Conservation (phyloP, 768 basidiomycete species). For the Chalciporus chontae region DNA sequence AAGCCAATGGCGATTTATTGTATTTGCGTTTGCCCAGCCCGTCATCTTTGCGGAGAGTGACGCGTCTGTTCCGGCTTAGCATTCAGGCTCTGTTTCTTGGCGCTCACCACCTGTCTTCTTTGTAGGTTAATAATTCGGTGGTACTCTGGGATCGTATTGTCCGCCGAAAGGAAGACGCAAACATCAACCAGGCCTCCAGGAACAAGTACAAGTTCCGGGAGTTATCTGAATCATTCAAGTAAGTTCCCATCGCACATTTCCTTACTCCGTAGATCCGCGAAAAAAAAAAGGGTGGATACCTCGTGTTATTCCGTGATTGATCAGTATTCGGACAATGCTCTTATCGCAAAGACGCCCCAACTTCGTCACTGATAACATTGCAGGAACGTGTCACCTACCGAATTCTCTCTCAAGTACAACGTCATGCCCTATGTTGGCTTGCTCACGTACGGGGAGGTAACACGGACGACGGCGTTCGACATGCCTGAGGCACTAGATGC, state of each 20-base stretch:
- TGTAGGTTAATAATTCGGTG: constrained; percentile 67
- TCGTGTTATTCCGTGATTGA: constrained; percentile 20
- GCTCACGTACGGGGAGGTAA: constrained; percentile 74
- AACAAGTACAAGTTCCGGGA: constrained; percentile 88
- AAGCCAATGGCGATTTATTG: not conserved
- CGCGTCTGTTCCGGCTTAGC: constrained; percentile 12
- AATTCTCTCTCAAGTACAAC: constrained; percentile 81
- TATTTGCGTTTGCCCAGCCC: constrained; percentile 1
- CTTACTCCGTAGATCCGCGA: not conserved
- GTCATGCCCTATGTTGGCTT: constrained; percentile 87
- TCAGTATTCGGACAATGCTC: not conserved
- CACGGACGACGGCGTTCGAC: constrained; percentile 39
- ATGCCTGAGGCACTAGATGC: constrained; percentile 33
- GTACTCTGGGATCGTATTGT: constrained; percentile 94
- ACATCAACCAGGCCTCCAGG: constrained; percentile 46
- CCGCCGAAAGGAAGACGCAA: constrained; percentile 71
- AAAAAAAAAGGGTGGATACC: constrained; percentile 7
- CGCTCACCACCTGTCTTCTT: constrained; percentile 12
- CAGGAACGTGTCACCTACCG: constrained; percentile 62
- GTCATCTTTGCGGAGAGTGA: constrained; percentile 1
- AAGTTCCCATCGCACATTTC: constrained; percentile 29
- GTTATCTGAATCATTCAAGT: constrained; percentile 71
- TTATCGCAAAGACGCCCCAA: constrained; percentile 12
- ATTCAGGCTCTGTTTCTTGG: constrained; percentile 18
- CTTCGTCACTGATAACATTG: constrained; percentile 17